phyloP scores from a whole-genome alignment of 805 yeast species.

The Kockiozyma suomiensis region DNA sequence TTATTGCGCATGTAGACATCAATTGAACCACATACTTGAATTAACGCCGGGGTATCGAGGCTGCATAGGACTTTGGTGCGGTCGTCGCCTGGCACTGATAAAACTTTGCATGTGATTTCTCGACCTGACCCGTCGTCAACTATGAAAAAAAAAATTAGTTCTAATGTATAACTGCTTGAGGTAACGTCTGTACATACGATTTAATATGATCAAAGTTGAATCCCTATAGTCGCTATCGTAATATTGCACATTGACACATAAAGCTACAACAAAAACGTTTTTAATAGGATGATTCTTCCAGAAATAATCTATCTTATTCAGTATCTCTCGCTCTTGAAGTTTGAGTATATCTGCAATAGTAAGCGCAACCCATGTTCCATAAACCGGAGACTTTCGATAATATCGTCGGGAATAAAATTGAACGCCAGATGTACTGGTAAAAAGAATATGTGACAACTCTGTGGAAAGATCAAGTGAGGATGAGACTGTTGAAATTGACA shows the following conservation, averaged over 20 bases:
- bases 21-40: constrained; percentile 8
- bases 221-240: neutral
- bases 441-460: neutral
- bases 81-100: neutral
- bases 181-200: neutral
- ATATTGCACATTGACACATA: constrained; percentile 7
- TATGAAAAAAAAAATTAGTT: neutral
- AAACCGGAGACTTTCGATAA: neutral
- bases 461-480: neutral
- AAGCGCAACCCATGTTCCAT: constrained; percentile 2
- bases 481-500: neutral
- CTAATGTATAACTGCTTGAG: neutral
- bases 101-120: neutral
- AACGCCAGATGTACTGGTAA: neutral
- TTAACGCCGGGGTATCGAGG: neutral
- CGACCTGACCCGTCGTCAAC: constrained; percentile 13
- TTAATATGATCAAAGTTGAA: neutral
- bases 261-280: constrained; percentile 9
- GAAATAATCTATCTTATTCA: constrained; percentile 2
- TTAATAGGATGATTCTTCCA: constrained; percentile 30
- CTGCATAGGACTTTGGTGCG: neutral
- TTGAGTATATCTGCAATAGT: constrained; percentile 2
- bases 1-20: neutral
- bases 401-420: constrained; percentile 2
- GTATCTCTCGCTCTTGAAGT: neutral